Evolutionary conservation across 1,284 basidiomycete genomes (phyloP).

Genomic region (Schizopora paradoxa): DNA sequence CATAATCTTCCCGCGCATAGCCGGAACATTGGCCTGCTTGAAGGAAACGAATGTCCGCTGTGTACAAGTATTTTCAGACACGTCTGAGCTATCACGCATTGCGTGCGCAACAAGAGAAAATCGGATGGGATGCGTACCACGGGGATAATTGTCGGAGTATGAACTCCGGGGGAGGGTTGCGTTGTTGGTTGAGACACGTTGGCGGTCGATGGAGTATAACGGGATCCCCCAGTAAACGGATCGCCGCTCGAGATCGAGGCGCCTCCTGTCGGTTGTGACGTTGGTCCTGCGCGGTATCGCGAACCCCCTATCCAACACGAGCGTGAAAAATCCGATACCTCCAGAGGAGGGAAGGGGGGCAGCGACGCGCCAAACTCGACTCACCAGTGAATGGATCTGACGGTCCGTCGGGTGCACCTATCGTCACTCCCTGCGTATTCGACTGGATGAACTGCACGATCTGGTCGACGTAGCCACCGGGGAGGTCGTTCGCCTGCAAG

Average conservation of each 20-base stretch:
- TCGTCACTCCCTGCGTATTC: conserved; percentile 74
- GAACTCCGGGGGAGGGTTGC: conserved; percentile 3
- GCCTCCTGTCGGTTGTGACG: conserved; percentile 23
- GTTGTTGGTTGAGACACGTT: conserved; percentile 7
- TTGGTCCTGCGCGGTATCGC: conserved; percentile 46
- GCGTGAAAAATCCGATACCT: conserved; percentile 10
- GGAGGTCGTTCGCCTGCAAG: conserved; percentile 80
- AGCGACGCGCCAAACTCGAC: conserved; percentile 45
- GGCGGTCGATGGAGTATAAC: conserved; percentile 18
- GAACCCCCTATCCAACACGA: conserved; percentile 43
- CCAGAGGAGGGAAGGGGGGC: conserved; percentile 22
- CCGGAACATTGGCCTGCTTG: conserved; percentile 83
- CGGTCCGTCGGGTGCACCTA: conserved; percentile 59
- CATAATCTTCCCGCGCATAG: conserved; percentile 79
- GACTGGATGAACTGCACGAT: conserved; percentile 93
- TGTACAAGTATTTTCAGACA: conserved; percentile 7
- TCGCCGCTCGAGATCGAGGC: conserved; percentile 26
- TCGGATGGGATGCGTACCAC: conserved; percentile 10
- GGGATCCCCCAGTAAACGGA: conserved; percentile 28
- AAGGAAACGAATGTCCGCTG: conserved; percentile 64
- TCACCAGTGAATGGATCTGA: conserved; percentile 90
- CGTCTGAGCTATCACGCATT: conserved; percentile 4
- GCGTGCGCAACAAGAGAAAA: not conserved
- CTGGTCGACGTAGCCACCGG: conserved; percentile 81
- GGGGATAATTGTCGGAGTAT: conserved; percentile 9